A percentile compares a stretch with the other conserved stretches of the same genome.
Evolutionary conservation across 805 yeast genomes (phyloP).

Genomic region (Candida orba): DNA sequence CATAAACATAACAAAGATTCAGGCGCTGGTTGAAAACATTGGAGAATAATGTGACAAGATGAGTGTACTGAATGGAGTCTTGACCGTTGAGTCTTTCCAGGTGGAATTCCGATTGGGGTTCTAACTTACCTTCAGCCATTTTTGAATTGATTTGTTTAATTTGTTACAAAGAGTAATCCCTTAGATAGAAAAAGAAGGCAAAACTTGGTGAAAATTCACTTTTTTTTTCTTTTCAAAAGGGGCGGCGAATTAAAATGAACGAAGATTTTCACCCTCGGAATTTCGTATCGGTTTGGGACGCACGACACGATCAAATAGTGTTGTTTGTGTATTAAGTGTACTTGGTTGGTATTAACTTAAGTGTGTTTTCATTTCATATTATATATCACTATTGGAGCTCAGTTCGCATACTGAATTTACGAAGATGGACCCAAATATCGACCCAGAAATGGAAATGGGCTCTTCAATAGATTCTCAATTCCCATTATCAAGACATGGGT

Average conservation of each 20-base stretch:
- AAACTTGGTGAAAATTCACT: constrained; percentile 1
- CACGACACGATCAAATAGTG: constrained; percentile 1
- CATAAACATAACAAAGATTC: not conserved
- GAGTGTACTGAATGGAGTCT: not conserved
- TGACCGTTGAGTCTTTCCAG: not conserved
- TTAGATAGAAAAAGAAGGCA: constrained; percentile 2
- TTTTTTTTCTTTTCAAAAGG: constrained; percentile 8
- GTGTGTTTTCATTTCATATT: not conserved
- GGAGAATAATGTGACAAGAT: too few species aligned
- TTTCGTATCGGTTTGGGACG: not conserved
- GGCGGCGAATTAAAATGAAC: not conserved
- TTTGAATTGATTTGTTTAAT: constrained; percentile 6
- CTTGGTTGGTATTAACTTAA: too few species aligned
- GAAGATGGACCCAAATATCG: constrained; percentile 18
- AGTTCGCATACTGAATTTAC: too few species aligned
- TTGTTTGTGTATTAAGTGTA: too few species aligned
- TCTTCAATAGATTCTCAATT: constrained; percentile 10
- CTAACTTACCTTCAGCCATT: constrained; percentile 14
- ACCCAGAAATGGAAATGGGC: constrained; percentile 15
- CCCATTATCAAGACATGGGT: not conserved
- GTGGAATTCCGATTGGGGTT: too few species aligned
- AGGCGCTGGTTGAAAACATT: too few species aligned
- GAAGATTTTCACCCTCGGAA: not conserved
- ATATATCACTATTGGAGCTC: not conserved
- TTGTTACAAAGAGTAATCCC: not conserved